Evolutionary conservation across 108 stramenopile genomes (phyloP).

Genomic region (Skeletonema grethae): DNA sequence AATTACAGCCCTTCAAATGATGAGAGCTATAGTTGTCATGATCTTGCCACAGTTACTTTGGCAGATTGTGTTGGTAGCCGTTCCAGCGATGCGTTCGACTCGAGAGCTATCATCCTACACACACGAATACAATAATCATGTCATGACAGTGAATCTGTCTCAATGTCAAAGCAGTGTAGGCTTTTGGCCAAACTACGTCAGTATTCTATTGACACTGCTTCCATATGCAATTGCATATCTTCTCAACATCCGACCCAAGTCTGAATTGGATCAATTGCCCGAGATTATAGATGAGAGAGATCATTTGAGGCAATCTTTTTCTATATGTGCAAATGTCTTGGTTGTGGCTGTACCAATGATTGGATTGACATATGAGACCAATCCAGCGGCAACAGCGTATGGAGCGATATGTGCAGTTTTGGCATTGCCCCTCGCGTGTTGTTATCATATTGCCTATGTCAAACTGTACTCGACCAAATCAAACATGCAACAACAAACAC

Average conservation of each 20-base stretch:
- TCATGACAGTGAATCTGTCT: background rate
- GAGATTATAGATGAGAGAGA: conserved; percentile 17
- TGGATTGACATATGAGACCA: conserved; percentile 9
- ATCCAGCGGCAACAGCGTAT: conserved; percentile 3
- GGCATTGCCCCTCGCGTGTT: conserved; percentile 8
- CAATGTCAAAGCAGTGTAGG: conserved; percentile 15
- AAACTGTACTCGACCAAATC: conserved; percentile 13
- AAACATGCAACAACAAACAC: background rate
- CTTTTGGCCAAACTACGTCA: conserved; percentile 7
- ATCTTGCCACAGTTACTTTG: background rate
- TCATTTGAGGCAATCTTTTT: background rate
- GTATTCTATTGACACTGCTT: conserved; percentile 8
- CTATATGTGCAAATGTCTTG: background rate
- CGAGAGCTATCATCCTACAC: background rate
- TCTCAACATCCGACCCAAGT: conserved; percentile 27
- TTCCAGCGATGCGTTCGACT: background rate
- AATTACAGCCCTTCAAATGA: conserved; percentile 5
- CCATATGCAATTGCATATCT: conserved; percentile 21
- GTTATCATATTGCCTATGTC: conserved; percentile 18
- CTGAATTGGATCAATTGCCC: conserved; percentile 19
- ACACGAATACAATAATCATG: background rate
- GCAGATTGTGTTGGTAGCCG: background rate
- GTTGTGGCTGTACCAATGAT: conserved; percentile 18
- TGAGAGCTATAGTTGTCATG: conserved; percentile 4
- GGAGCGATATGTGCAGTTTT: conserved; percentile 13